Evolutionary conservation across 345 rosid genomes (phyloP), one percentile per base, ranked within the genome.

Genomic region (Acer campestre): DNA sequence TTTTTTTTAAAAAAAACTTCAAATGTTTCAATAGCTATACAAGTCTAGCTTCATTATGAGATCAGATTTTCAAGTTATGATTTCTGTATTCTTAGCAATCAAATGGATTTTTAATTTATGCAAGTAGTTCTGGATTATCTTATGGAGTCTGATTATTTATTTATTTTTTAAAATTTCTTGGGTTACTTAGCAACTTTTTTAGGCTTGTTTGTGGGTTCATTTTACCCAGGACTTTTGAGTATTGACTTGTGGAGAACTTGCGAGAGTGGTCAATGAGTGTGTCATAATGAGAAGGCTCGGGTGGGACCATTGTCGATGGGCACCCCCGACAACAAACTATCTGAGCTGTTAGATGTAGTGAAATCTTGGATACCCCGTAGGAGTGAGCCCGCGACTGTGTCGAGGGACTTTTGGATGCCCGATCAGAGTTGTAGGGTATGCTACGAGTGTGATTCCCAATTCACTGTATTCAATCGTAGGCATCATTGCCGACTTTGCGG

Each of bases 361-460:
- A 93, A 83, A 80, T 92, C 93, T 11, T 91, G 94, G 99, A 90
- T 95, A 78, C 93, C 98, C 82, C 81, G 90, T 82, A 88, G 85
- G 83, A 80, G 79, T 49, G 94, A 93, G 78, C 88, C 93, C 3
- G 77, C 90, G 10, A 82, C 83, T 67, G 82, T 92, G 89, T 90
- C 98, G 13, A 88, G 91, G 86, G 96, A 90, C 76, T 95, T 89
- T 84, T 95, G 99, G 99, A 95, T 95, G 99, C 98, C 99, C 27
- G 98, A 95, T 85, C 90, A 87, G 68, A 95, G 99, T 81, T 95
- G 99, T 75, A 89, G 92, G 82, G 97, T 92, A 69, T 95, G 99
- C 80, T 95, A 95, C 65, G 99, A 95, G 67, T 95, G 99, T 81
- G 99, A 93, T 80, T 84, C 97, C 76, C 98, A 88, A 84, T 95